Base-by-base conservation (phyloP, 2,329 filamentous ascomycete genomes). In the Sclerotinia borealis region DNA sequence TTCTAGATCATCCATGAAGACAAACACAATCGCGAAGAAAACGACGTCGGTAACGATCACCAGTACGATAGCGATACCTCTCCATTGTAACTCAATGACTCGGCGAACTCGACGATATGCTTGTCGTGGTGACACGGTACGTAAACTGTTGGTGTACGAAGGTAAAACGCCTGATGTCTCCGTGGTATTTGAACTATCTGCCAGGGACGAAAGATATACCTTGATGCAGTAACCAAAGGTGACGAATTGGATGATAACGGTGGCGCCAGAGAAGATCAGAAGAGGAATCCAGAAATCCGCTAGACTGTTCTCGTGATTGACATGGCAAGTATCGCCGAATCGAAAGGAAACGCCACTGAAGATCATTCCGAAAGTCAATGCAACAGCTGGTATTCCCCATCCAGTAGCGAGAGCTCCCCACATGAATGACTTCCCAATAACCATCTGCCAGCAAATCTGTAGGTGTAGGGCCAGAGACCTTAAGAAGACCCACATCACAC, bases 391-490 rank as follows among this genome's bases (percentile, higher is more conserved):
- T 51, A 98, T 82, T 22, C 89, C 90, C 90, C 93, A 97, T 66
- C 95, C 95, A 10, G 87, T 79, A 19, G 83, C 82, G 72, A 96
- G 87, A 3, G 93, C 87, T 68, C 85, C 84, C 80, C 91, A 92
- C 86, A 97, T 97, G 77, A 97, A 98, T 71, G 84, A 90, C 50
- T 87, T 85, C 45, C 95, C 95, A 4, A 96, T 90, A 9, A 93
- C 86, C 39, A 96, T 83, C 75, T 98, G 92, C 95, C 95, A 99
- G 80, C 93, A 97, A 68, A 99, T 97, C 76, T 98, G 95, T 31
- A 99, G 85, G 76, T 99, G 95, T 71, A 99, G 88, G 5, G 92
- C 96, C 39, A 98, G 78, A 0, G 93, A 90, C 67, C 95, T 87
- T 65, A 97, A 83, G 74, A 97, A 96, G 67, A 93, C 86, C 93